A percentile compares a stretch with the other conserved stretches of the same genome.
Evolutionary conservation across 805 yeast genomes (phyloP).

Genomic region (Kuraishia borneana): DNA sequence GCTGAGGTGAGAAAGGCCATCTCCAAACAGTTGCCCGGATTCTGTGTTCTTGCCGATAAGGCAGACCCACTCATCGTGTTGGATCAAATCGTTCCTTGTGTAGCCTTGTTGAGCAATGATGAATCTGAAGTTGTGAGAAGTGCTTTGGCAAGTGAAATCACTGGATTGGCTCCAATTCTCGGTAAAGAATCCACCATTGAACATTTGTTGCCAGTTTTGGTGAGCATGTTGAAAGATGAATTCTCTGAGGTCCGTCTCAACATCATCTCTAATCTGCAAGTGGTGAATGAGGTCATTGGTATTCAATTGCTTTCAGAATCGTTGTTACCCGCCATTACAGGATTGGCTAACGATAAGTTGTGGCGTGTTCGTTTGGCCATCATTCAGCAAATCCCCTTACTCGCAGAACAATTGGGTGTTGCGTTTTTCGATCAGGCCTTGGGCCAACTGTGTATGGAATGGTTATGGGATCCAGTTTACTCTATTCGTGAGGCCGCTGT

Average conservation of each 20-base stretch:
- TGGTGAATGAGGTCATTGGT: conserved; percentile 91
- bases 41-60: conserved; percentile 37
- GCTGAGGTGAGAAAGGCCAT: conserved; percentile 95
- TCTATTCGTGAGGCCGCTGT: conserved; percentile 97
- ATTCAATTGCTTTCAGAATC: conserved; percentile 79
- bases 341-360: conserved; percentile 89
- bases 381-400: conserved; percentile 88
- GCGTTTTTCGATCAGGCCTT: conserved; percentile 87
- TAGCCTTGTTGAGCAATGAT: conserved; percentile 77
- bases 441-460: conserved; percentile 85
- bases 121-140: conserved; percentile 90
- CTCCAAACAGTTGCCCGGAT: conserved; percentile 81
- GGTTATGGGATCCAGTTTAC: conserved; percentile 97
- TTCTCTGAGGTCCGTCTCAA: conserved; percentile 93
- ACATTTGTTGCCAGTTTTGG: conserved; percentile 73
- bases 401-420: conserved; percentile 90
- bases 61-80: conserved; percentile 39
- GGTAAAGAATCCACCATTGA: conserved; percentile 80
- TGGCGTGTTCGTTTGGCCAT: conserved; percentile 98
- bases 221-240: conserved; percentile 93
- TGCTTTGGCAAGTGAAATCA: conserved; percentile 79
- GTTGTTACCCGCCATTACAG: conserved; percentile 89
- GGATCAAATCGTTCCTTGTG: conserved; percentile 68
- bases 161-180: conserved; percentile 76
- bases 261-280: conserved; percentile 83